Base-by-base conservation (phyloP, 1,284 basidiomycete genomes). In the Trametes hirsuta region DNA sequence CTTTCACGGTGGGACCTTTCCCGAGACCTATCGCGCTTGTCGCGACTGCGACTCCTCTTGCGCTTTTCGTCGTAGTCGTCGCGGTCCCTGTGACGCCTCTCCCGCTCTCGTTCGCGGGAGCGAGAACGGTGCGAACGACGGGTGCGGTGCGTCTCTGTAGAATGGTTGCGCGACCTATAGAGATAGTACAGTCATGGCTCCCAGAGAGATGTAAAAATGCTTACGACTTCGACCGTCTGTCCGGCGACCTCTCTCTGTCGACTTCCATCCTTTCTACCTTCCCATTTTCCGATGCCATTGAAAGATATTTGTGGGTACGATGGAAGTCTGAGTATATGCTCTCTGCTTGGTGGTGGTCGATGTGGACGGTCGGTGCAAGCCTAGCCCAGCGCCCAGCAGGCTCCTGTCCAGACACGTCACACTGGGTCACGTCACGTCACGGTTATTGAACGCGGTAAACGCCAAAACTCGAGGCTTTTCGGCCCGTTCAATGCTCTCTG, bases 181-280 rank as follows among this genome's bases (percentile, higher is more conserved):
- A 5, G 45, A 45, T 53, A 61, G 53, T 63, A 56, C 49, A 57
- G 59, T 54, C 18, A 47, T 14, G 56, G 49, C 45, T 55, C 40
- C 47, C 65, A 47, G 46, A 54, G 57, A 60, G 22, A 53, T 42
- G 30, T 36, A 59, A 65, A 55, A 64, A 53, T 36, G 73, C 86
- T 66, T 70, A 90, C 88, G 86, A 88, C 70, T 83, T 88, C 62
- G 79, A 83, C 46, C 66, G 67, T 50, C 69, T 66, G 70, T 82
- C 83, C 22, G 85, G 84, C 50, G 87, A 86, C 64, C 73, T 76
- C n/a, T 63, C 61, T 37, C 61, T 60, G 66, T 89, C 88, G 34
- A 86, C 76, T 50, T 87, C 85, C 83, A 90, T 86, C 75, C 79
- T 81, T n/a, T 87, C 85, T 80, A 87, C 84, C 75, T 79, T 82